Base-by-base conservation (phyloP, 192 early-diverging fungal species). In the Coemansia guatemalensis region DNA sequence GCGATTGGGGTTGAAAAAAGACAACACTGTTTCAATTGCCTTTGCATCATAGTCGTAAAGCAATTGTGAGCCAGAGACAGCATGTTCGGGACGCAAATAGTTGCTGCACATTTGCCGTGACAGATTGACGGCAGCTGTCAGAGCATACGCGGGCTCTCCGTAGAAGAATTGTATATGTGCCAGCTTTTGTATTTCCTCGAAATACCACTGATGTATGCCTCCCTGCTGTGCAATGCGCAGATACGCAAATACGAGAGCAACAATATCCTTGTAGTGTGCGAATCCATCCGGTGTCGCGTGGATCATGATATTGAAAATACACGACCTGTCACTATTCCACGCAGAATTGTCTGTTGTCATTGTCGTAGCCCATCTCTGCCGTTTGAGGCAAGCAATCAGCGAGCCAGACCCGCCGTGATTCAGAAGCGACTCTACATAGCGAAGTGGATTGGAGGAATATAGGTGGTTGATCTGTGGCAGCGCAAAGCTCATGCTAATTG, bases 371-470 rank as follows among this genome's bases (percentile, higher is more conserved):
- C 95, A 97, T 1, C 92, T 89, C n/a, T 87, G 85, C 53, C 86
- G 82, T 65, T 93, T 93, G 29, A 99, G 76, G 23, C 88, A 69
- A 1, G 90, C 85, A 12, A 90, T 71, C 53, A 99, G 77, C 5
- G 94, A 95, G 12, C 95, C 96, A 8, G 78, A 67, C 18, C 87
- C 88, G 53, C 93, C 93, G 61, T 92, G 87, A 0, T 89, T 86
- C 60, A 99, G 84, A 21, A 97, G 71, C 53, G 90, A 90, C 2
- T 83, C 84, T 11, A 92, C 55, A 68, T 94, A 97, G 1, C 70
- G 51, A 9, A 79, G 81, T 12, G 93, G 88, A 58, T 89, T 64
- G 0, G 52, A 35, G 53, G 59, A n/a, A 57, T 84, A 87, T 32
- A 67, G 50, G 7, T 82, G 76, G 39, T 75, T 73, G 49, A 85